Base-by-base conservation (phyloP, 2,329 filamentous ascomycete species). In the Myriosclerotinia scirpicola region DNA sequence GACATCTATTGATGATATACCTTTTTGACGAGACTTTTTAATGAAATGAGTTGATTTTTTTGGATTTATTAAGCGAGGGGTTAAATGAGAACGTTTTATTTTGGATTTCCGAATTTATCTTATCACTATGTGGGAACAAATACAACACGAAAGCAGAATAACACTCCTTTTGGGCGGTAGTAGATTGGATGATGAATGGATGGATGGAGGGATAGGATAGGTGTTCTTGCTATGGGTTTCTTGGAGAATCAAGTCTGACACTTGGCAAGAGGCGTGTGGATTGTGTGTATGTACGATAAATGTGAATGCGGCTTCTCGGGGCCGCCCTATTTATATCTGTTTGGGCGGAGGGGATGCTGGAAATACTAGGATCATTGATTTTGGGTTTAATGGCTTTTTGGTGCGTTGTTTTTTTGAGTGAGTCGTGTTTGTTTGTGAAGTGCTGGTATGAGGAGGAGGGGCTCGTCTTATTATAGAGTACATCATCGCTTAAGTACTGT, bases 221-320 rank as follows among this genome's bases (percentile, higher is more conserved):
- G 30, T 34, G 30, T 59, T 34, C 17, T 59, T 36, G 20, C n/a
- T 2, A 15, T 48, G 26, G 9, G n/a, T 20, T 14, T 46, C 26
- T 5, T 59, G 8, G 20, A 26, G 30, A 22, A 48, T 11, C 56
- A 59, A 34, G 30, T 46, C 8, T 9, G 11, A 17, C 38, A 20
- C 14, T 38, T 60, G 44, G 34, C n/a, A 9, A 12, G 20, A 38
- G n/a, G 34, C 14, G 34, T 38, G 2, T 48, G 42, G 6, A 34
- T 60, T 20, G 30, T 26, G 12, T 50, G 58, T 50, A 50, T 50
- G 44, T 60, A 48, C 14, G 56, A 60, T 60, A 26, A 60, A 40
- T 48, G 20, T 48, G 42, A 38, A 2, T 11, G 36, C 56, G 38
- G 56, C 44, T 48, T 36, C 44, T 60, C 36, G 7, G 14, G 56